Conservation (phyloP, 371 early-diverging fungal species). For the Mucor saturninus region DNA sequence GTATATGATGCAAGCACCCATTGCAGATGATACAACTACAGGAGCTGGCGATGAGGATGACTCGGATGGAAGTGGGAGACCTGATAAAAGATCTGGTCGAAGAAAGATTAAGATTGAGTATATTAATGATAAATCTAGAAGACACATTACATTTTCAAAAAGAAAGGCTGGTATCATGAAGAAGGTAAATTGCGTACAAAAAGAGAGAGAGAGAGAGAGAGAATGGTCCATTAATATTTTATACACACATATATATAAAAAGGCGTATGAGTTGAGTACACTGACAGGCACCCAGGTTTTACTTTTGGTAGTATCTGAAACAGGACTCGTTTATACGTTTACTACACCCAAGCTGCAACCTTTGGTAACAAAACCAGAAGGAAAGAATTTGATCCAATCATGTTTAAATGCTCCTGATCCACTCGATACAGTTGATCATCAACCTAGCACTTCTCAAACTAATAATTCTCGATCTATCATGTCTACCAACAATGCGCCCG, state of each 20-base stretch:
- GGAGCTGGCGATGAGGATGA: slow-evolving; percentile 27
- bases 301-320: slow-evolving; percentile 93
- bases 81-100: slow-evolving; percentile 72
- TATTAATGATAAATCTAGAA: slow-evolving; percentile 88
- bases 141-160: slow-evolving; percentile 96
- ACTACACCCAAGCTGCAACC: slow-evolving; percentile 96
- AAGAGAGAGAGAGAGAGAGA: too few relatives aligned
- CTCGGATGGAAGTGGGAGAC: slow-evolving; percentile 46
- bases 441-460: not conserved
- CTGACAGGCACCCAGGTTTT: slow-evolving; percentile 97
- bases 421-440: slow-evolving; percentile 17
- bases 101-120: slow-evolving; percentile 95
- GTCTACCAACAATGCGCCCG: slow-evolving; percentile 11
- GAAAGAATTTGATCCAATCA: slow-evolving; percentile 89
- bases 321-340: slow-evolving; percentile 97
- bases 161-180: slow-evolving; percentile 98
- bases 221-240: not conserved
- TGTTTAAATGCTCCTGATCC: slow-evolving; percentile 86
- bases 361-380: slow-evolving; percentile 89
- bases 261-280: slow-evolving; percentile 94
- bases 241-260: slow-evolving; percentile 2
- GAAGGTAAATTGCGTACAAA: slow-evolving; percentile 60
- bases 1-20: slow-evolving; percentile 16
- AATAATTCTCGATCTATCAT: slow-evolving; percentile 16
- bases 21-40: not conserved